Conservation (phyloP, 108 stramenopile genomes). For the Nitzschia sp. region DNA sequence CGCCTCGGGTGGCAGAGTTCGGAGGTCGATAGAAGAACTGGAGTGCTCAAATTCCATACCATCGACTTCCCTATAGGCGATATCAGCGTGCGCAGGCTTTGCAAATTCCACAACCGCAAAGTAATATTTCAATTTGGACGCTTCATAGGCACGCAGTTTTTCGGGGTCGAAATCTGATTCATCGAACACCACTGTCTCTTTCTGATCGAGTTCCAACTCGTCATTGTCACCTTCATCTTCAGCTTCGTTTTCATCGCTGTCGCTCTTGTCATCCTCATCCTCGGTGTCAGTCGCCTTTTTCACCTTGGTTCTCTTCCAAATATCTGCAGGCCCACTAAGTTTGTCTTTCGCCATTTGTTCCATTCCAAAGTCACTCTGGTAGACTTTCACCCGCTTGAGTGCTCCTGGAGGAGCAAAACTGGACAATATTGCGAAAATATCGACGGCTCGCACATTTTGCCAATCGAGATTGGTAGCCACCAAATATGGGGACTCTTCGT, state of each 20-base stretch:
- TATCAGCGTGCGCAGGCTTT: constrained; percentile 69
- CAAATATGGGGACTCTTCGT: constrained; percentile 64
- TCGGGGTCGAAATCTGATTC: constrained; percentile 87
- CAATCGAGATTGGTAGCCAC: constrained; percentile 91
- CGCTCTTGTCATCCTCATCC: constrained; percentile 13
- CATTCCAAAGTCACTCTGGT: constrained; percentile 86
- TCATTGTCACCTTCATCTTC: constrained; percentile 25
- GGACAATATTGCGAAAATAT: constrained; percentile 84
- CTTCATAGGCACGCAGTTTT: constrained; percentile 93
- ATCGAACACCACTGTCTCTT: constrained; percentile 16
- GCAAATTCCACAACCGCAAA: constrained; percentile 92
- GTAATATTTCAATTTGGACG: constrained; percentile 93
- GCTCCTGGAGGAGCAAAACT: constrained; percentile 84
- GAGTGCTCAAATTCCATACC: constrained; percentile 96
- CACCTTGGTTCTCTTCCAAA: constrained; percentile 64
- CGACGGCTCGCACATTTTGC: constrained; percentile 87
- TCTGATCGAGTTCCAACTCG: constrained; percentile 6
- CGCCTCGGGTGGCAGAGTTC: constrained; percentile 81
- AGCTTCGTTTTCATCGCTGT: constrained; percentile 25
- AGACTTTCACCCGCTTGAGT: constrained; percentile 79
- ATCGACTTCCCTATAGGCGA: constrained; percentile 88
- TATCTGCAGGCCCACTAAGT: constrained; percentile 64
- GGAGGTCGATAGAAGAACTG: constrained; percentile 87
- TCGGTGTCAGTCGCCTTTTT: constrained; percentile 3
- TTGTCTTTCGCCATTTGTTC: constrained; percentile 89